phyloP scores from a whole-genome alignment of 768 basidiomycete species.

The Tricholomella constricta region DNA sequence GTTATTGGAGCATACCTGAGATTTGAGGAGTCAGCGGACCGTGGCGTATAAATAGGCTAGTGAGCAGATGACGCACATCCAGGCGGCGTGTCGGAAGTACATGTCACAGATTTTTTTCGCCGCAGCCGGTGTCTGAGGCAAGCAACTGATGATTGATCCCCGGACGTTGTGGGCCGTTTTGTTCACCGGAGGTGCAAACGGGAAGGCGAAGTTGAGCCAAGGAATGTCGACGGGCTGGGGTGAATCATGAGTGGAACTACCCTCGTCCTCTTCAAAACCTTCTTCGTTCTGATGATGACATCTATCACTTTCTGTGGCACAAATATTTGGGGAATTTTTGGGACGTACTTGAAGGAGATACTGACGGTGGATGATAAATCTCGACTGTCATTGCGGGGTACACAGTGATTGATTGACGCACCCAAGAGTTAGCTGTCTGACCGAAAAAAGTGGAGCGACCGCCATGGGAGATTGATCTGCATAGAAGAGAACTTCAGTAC shows the following conservation, averaged over 20 bases:
- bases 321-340: background rate
- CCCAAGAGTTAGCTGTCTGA: conserved; percentile 68
- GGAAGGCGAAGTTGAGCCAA: conserved; percentile 63
- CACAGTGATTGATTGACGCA: conserved; percentile 25
- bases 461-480: conserved; percentile 60
- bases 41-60: conserved; percentile 1
- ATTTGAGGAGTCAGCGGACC: conserved; percentile 4
- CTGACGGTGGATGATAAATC: conserved; percentile 30
- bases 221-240: conserved; percentile 53
- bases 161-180: conserved; percentile 48
- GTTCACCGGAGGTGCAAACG: conserved; percentile 48
- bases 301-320: background rate
- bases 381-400: conserved; percentile 15
- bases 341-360: conserved; percentile 63
- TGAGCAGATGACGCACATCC: conserved; percentile 55
- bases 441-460: conserved; percentile 70
- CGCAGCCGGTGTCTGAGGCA: conserved; percentile 41
- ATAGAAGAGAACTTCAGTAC: conserved; percentile 12
- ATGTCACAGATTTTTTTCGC: conserved; percentile 46
- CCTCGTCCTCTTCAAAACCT: conserved; percentile 56
- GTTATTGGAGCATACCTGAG: conserved; percentile 68
- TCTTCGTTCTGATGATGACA: conserved; percentile 51
- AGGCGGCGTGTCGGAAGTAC: conserved; percentile 69
- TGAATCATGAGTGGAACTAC: conserved; percentile 34
- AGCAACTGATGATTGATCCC: conserved; percentile 41